Percentiles rank a stretch among this genome's conserved stretches.
Conservation (phyloP, 2,329 filamentous ascomycete genomes). For the Beauveria sp. region DNA sequence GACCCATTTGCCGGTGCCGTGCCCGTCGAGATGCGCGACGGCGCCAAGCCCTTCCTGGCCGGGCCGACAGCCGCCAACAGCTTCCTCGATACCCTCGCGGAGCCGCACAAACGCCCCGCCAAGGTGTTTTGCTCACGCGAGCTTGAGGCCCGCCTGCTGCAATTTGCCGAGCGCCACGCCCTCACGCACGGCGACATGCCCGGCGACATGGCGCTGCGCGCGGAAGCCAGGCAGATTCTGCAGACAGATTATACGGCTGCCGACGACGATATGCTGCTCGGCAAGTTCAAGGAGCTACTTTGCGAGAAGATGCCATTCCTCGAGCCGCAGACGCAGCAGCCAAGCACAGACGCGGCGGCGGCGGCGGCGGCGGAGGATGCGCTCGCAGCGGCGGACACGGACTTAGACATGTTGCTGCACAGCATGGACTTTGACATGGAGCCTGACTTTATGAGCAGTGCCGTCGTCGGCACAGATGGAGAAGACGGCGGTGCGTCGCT, state of each 20-base stretch:
- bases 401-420: slow-evolving; percentile 34
- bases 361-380: slow-evolving; percentile 15
- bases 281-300: slow-evolving; percentile 45
- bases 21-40: slow-evolving; percentile 27
- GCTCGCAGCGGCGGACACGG: slow-evolving; percentile 12
- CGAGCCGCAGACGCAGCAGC: not conserved
- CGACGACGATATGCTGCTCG: slow-evolving; percentile 44
- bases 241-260: slow-evolving; percentile 40
- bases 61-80: slow-evolving; percentile 38
- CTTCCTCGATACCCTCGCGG: slow-evolving; percentile 38
- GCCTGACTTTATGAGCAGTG: slow-evolving; percentile 16
- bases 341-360: not conserved
- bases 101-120: slow-evolving; percentile 38
- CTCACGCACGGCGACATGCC: slow-evolving; percentile 35
- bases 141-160: slow-evolving; percentile 45
- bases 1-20: slow-evolving; percentile 27
- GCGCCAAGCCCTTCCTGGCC: slow-evolving; percentile 34
- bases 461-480: not conserved
- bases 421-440: slow-evolving; percentile 37
- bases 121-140: slow-evolving; percentile 51
- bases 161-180: slow-evolving; percentile 38
- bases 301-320: slow-evolving; percentile 20
- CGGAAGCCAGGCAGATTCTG: slow-evolving; percentile 41
- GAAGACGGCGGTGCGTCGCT: not conserved
- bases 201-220: slow-evolving; percentile 37